Base-by-base conservation (phyloP, 2,329 filamentous ascomycete genomes). In the Bipolaris oryzae region DNA sequence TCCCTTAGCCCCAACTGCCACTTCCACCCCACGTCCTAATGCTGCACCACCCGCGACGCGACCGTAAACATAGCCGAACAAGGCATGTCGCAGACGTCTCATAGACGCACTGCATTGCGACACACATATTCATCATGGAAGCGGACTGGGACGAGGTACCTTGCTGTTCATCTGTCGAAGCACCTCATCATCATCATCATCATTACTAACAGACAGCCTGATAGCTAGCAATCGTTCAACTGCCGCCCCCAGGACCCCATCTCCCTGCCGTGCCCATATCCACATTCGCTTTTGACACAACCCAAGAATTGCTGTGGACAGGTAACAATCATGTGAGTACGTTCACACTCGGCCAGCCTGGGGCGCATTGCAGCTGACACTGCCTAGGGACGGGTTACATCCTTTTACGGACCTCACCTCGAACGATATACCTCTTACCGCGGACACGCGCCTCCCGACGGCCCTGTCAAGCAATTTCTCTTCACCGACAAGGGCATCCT, bases 401-500 rank as follows among this genome's bases (percentile, higher is more conserved):
- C 94, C 10, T 97, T 96, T 77, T 91, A 91, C 76, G 89, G 92
- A 50, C 86, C 87, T 50, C 91, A 96, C 59, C 83, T 98, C 45
- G 89, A 94, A 71, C 85, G 87, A 72, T 97, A 99, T 76, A 96
- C 93, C 4, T 96, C 94, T 35, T 94, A 95, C 76, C 89, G 89
- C 73, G 91, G 89, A 39, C 92, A 96, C 75, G 80, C 83, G 1
- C 80, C 84, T 5, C 77, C 85, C 61, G 91, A 96, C 76, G 92
- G 92, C 21, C 62, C 88, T 2, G 89, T 99, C 38, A 89, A 90
- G 61, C 94, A 98, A 73, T 86, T 99, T 42, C 82, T 98, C 28
- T 90, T 97, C 74, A 94, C 94, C 73, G 92, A 97, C 61, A 91
- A 89, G 73, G 95, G 96, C 18, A 86, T 99, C 39, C 85, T 99